A percentile compares a stretch with the other conserved stretches of the same genome.
phyloP scores from a whole-genome alignment of 768 basidiomycete genomes.

The Tulasnella sp. region DNA sequence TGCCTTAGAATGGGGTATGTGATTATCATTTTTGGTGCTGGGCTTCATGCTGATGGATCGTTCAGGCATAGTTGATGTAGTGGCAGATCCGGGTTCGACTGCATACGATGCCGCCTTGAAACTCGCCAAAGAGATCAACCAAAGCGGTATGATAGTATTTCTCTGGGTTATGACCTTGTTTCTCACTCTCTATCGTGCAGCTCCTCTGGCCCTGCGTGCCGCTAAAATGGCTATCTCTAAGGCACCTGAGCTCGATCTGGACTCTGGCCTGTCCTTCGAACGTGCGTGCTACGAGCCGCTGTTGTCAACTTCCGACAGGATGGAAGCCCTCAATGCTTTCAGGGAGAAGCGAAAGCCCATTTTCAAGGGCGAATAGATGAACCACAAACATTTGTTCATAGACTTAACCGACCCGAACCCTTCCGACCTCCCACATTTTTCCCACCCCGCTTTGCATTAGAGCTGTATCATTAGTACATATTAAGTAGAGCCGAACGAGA shows the following conservation, averaged over 20 bases:
- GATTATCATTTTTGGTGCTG: background rate
- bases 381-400: background rate
- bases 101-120: slow-evolving; percentile 67
- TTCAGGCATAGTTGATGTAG: slow-evolving; percentile 77
- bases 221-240: slow-evolving; percentile 82
- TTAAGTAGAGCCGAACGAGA: slow-evolving; percentile 1
- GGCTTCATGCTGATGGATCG: slow-evolving; percentile 33
- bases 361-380: slow-evolving; percentile 69
- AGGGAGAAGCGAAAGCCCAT: slow-evolving; percentile 73
- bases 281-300: slow-evolving; percentile 78
- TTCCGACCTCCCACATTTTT: background rate
- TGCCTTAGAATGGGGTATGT: slow-evolving; percentile 67
- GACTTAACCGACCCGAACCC: background rate
- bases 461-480: background rate
- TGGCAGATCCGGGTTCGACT: slow-evolving; percentile 55
- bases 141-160: slow-evolving; percentile 51
- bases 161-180: background rate
- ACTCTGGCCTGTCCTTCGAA: slow-evolving; percentile 93
- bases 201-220: slow-evolving; percentile 80
- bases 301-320: slow-evolving; percentile 66
- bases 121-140: slow-evolving; percentile 63
- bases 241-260: slow-evolving; percentile 71
- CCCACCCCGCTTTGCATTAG: background rate
- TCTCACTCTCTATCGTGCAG: slow-evolving; percentile 39
- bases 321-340: slow-evolving; percentile 83